A percentile compares a stretch with the other conserved stretches of the same genome.
These are phyloP conservation scores for Monosporozyma aerobia DNA, from an alignment of 805 yeast species.

Conservation along the genomic window DNA sequence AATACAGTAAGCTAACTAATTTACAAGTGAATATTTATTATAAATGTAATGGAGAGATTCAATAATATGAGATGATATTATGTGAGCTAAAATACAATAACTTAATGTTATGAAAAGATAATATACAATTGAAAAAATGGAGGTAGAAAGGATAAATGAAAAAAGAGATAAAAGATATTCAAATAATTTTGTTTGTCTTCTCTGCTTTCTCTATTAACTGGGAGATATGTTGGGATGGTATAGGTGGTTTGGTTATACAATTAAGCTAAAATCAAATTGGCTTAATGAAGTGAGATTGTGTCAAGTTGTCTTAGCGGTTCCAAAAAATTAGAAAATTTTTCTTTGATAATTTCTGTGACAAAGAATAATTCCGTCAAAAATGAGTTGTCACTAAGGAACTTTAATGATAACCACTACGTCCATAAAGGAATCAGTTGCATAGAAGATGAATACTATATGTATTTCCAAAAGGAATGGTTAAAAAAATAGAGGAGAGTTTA, in stretches of 20 bases:
- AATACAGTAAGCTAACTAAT: slow-evolving; percentile 1
- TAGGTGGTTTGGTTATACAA: background rate
- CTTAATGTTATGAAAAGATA: background rate
- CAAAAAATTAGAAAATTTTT: background rate
- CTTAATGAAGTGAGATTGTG: background rate
- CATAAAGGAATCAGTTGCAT: background rate
- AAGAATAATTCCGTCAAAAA: background rate
- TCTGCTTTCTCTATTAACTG: background rate
- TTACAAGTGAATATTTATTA: slow-evolving; percentile 6
- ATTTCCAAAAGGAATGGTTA: background rate
- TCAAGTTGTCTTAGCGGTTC: background rate
- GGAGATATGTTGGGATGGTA: background rate
- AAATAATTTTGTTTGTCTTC: background rate
- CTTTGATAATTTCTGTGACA: background rate
- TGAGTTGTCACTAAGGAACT: background rate
- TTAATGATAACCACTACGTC: background rate
- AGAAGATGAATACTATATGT: too few species aligned
- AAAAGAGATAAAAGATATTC: background rate
- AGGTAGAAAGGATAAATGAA: background rate
- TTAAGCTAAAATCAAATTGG: background rate
- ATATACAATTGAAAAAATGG: background rate
- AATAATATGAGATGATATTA: background rate
- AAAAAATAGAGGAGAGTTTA: slow-evolving; percentile 1
- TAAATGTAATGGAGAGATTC: background rate
- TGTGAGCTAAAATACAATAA: slow-evolving; percentile 1